Conservation (phyloP, 1,284 basidiomycete species). For the Chondrostereum purpureum region DNA sequence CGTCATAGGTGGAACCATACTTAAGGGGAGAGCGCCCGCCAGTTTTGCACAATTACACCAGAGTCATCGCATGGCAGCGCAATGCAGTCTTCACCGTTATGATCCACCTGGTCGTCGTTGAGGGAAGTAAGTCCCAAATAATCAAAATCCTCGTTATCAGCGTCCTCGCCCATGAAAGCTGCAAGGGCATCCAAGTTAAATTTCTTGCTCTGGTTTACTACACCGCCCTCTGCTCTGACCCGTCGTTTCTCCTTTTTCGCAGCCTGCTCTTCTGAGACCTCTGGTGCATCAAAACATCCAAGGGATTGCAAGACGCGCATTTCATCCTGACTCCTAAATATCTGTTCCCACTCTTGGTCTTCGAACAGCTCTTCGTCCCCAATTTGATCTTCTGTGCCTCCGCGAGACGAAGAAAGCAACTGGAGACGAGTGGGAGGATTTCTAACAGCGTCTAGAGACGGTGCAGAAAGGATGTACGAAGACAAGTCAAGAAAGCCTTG, state of each 20-base stretch:
- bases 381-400: slow-evolving; percentile 38
- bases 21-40: slow-evolving; percentile 3
- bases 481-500: slow-evolving; percentile 18
- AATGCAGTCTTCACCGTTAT: slow-evolving; percentile 7
- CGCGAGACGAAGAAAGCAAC: slow-evolving; percentile 44
- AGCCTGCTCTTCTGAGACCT: slow-evolving; percentile 1
- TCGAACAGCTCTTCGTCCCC: slow-evolving; percentile 49
- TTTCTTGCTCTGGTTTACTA: slow-evolving; percentile 7
- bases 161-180: slow-evolving; percentile 23
- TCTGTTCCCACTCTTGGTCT: slow-evolving; percentile 44
- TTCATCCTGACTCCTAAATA: slow-evolving; percentile 39
- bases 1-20: neutral
- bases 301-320: slow-evolving; percentile 25
- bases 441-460: slow-evolving; percentile 24
- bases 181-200: slow-evolving; percentile 24
- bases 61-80: slow-evolving; percentile 6
- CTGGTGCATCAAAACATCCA: slow-evolving; percentile 9
- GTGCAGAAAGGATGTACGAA: slow-evolving; percentile 47
- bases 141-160: slow-evolving; percentile 12
- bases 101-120: slow-evolving; percentile 17
- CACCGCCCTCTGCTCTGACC: slow-evolving; percentile 5
- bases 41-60: slow-evolving; percentile 2
- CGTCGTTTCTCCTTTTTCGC: slow-evolving; percentile 4
- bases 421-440: slow-evolving; percentile 55
- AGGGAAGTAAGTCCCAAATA: slow-evolving; percentile 18